Evolutionary conservation across 202 grass and related monocot species (phyloP).

Genomic region (Zizania palustris): DNA sequence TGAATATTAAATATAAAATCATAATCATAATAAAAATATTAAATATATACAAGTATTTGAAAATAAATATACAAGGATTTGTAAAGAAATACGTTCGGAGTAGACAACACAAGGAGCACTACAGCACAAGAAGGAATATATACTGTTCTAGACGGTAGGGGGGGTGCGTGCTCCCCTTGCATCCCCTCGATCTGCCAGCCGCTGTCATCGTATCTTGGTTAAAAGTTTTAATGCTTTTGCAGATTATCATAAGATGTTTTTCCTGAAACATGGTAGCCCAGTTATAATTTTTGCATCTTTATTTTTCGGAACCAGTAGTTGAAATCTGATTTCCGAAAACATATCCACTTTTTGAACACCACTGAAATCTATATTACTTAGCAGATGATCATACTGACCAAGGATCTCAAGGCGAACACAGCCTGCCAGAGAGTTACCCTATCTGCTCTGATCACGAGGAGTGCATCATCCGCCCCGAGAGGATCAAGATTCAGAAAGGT

Average conservation of each 20-base stretch:
- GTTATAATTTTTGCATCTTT: not conserved
- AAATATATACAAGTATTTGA: too few species aligned
- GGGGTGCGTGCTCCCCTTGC: too few species aligned
- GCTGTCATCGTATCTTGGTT: not conserved
- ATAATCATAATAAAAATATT: too few species aligned
- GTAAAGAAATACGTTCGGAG: too few species aligned
- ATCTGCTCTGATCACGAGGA: constrained; percentile 77
- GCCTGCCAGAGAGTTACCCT: constrained; percentile 64
- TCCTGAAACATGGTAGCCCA: not conserved
- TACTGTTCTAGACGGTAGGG: too few species aligned
- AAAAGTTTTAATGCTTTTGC: not conserved
- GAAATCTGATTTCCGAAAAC: not conserved
- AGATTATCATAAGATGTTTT: not conserved
- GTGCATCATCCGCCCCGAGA: constrained; percentile 66
- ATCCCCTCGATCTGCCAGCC: too few species aligned
- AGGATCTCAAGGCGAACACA: constrained; percentile 85
- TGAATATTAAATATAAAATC: too few species aligned
- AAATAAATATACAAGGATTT: too few species aligned
- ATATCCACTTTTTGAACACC: constrained; percentile 38
- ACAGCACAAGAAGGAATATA: too few species aligned
- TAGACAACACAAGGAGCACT: too few species aligned
- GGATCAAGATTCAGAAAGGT: constrained; percentile 97
- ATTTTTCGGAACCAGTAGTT: constrained; percentile 13
- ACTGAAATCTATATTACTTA: constrained; percentile 55
- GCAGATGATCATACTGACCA: constrained; percentile 70